Base-by-base conservation (phyloP, 345 rosid species). In the Rubroshorea leprosula region DNA sequence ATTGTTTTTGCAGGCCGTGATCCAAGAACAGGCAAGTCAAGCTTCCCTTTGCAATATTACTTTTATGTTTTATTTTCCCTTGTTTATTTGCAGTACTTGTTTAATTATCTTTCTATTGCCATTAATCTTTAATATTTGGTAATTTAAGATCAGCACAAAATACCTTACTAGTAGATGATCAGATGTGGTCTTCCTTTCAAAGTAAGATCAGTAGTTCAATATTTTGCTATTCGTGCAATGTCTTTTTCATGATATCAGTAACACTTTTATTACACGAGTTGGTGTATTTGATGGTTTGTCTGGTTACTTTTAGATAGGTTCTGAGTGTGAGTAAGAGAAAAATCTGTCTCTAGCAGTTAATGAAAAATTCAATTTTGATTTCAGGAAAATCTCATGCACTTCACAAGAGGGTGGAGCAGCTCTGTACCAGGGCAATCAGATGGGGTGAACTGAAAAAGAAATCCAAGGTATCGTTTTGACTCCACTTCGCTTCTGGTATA, bases 391-490 rank as follows among this genome's bases (percentile, higher is more conserved):
- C 97, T 4, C 99, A 93, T 75, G 97, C 99, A 71, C 96, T 93
- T 59, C 99, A 93, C 84, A 93, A 82, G 83, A 85, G 99, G 78
- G 95, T 93, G 38, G 99, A 93, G 75, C 99, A 93, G 78, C 96
- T 93, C 54, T 93, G 99, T 76, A 93, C 80, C 58, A 75, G 97
- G 57, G 96, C 99, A 11, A 87, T 93, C 74, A 79, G 82, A 72
- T 89, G 99, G 99, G 99, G 77, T 13, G 92, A 86, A 58, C 78
- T 93, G 66, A 93, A 83, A 70, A 87, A 91, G 64, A 93, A 93
- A 73, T 57, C 92, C 16, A 93, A 89, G 97, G 99, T 93, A 75
- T 49, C 54, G 23, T 19, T 58, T n/a, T 43, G 20, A 22, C n/a
- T 54, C 54, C 25, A 25, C 11, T 1, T 20, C 21, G 54, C 35